A percentile compares a stretch with the other conserved stretches of the same genome.
phyloP scores from a whole-genome alignment of 176 grass and related monocot genomes.

The Avena atlantica region DNA sequence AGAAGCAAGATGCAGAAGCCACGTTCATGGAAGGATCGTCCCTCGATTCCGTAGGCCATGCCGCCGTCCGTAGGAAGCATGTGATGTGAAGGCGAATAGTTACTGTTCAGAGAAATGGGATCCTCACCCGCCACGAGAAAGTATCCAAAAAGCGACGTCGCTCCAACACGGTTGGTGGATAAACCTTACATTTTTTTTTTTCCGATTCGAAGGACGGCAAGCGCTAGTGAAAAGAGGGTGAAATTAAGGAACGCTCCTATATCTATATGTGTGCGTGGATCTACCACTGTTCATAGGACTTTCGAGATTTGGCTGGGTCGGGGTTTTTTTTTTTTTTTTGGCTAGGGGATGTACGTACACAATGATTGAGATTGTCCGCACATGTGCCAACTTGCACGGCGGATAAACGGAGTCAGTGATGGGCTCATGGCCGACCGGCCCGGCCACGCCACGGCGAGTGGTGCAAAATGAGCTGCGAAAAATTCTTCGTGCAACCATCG shows the following conservation, averaged over 20 bases:
- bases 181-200: neutral
- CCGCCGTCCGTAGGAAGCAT: slow-evolving; percentile 12
- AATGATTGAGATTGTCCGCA: slow-evolving; percentile 28
- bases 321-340: neutral
- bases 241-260: neutral
- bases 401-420: neutral
- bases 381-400: slow-evolving; percentile 37
- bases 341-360: neutral
- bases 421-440: slow-evolving; percentile 43
- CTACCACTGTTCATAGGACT: slow-evolving; percentile 33
- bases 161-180: neutral
- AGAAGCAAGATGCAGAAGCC: neutral
- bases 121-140: slow-evolving; percentile 25
- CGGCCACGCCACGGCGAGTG: neutral
- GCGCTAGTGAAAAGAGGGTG: neutral
- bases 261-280: slow-evolving; percentile 7
- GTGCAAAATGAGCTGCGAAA: slow-evolving; percentile 4
- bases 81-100: slow-evolving; percentile 25
- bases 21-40: slow-evolving; percentile 39
- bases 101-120: neutral
- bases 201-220: neutral
- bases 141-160: neutral
- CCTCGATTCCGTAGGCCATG: slow-evolving; percentile 11
- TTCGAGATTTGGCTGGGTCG: slow-evolving; percentile 26
- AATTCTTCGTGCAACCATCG: neutral